Evolutionary conservation across 2,329 filamentous ascomycete species (phyloP).

Genomic region (Camillea tinctor): DNA sequence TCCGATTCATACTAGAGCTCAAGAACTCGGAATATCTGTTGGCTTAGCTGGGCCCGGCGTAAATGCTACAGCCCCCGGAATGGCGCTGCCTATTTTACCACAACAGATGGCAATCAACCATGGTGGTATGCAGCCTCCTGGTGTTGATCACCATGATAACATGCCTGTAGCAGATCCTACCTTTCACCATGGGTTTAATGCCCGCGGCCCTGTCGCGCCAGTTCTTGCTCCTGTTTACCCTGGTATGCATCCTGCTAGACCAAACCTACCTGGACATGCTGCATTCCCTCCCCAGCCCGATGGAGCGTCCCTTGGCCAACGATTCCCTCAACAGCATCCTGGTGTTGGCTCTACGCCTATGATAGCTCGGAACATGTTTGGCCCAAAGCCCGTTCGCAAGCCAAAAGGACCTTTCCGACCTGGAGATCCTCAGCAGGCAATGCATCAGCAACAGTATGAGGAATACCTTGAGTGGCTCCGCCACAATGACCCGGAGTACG

Average conservation of each 20-base stretch:
- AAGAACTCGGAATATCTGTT: not conserved
- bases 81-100: not conserved
- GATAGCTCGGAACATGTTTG: constrained; percentile 23
- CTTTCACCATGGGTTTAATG: not conserved
- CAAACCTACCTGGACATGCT: not conserved
- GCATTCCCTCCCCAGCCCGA: not conserved
- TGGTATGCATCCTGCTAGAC: not conserved
- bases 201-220: not conserved
- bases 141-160: not conserved
- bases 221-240: not conserved
- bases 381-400: constrained; percentile 33
- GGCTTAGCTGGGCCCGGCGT: not conserved
- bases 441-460: constrained; percentile 30
- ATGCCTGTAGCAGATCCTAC: not conserved
- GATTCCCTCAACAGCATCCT: not conserved
- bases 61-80: not conserved
- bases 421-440: constrained; percentile 18
- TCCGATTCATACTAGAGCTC: not conserved
- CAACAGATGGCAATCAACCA: not conserved
- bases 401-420: constrained; percentile 24
- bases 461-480: constrained; percentile 31
- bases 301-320: not conserved
- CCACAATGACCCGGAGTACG: constrained; percentile 23
- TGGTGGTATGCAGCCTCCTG: not conserved
- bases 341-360: not conserved